Base-by-base conservation (phyloP, 768 basidiomycete species). In the Lyophyllum decastes region DNA sequence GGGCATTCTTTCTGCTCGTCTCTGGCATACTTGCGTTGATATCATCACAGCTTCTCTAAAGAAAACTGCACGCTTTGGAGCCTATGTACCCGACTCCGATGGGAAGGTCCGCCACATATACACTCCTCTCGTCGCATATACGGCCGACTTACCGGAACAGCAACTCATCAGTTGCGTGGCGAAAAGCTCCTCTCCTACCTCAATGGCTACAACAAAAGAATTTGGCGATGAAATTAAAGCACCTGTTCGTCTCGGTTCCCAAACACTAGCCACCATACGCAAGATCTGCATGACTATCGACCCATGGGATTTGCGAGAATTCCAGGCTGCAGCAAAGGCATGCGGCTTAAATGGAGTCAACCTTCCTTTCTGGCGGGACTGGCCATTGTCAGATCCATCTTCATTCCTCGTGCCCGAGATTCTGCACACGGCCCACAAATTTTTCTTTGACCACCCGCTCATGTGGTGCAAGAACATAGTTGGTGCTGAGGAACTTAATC, bases 281-380 rank as follows among this genome's bases (percentile, higher is more conserved):
- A 12, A 11, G 12, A 38, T 38, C 35, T 38, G 35, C 35, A 38
- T 12, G 35, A 38, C 35, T 17, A 38, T 38, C 35, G 35, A 38
- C 14, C 35, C 35, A 11, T 38, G 35, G 35, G 35, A 38, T 38
- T 12, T 38, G 35, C 12, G 10, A 11, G 16, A 38, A 38, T 38
- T 38, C 14, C 35, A 12, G 35, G 12, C 35, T 17, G 35, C 10
- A 16, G 46, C 46, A 48, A 54, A 26, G 1, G 40, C 61, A 4
- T 71, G 62, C 55, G 51, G 65, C 11, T 48, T 49, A 2, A 54
- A 60, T 19, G 68, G 71, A 14, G 43, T 46, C n/a, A 46, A 45
- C 25, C 41, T 19, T n/a, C 53, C 53, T 17, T 54, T 54, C 24
- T 54, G 53, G 53, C 12, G 25, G n/a, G 43, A 46, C 33, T 54